These are phyloP conservation scores for Galerina marginata DNA, from an alignment of 768 basidiomycete species.

Conservation along the genomic window DNA sequence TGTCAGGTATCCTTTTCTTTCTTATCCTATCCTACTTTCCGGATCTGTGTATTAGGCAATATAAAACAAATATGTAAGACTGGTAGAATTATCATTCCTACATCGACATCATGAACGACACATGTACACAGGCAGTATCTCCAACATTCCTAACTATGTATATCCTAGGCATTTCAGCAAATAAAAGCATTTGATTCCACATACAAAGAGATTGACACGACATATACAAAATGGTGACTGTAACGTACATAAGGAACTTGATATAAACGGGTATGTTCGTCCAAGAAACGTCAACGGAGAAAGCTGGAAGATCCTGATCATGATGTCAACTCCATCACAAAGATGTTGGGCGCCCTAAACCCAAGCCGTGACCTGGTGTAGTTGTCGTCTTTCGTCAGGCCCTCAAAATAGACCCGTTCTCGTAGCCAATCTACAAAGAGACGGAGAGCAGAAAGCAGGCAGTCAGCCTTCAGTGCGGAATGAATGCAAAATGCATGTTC, in stretches of 20 bases:
- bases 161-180: too few relatives aligned
- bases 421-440: constrained; percentile 71
- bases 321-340: constrained; percentile 68
- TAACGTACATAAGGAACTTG: too few relatives aligned
- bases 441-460: background rate
- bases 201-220: too few relatives aligned
- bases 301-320: constrained; percentile 29
- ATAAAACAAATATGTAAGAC: too few relatives aligned
- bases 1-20: background rate
- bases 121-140: too few relatives aligned
- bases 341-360: constrained; percentile 80
- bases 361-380: constrained; percentile 70
- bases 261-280: too few relatives aligned
- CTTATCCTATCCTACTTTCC: background rate
- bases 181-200: too few relatives aligned
- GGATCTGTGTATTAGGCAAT: too few relatives aligned
- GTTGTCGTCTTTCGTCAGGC: constrained; percentile 59
- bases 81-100: too few relatives aligned
- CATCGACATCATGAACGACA: too few relatives aligned
- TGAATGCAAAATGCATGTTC: background rate
- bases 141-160: too few relatives aligned
- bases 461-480: background rate
- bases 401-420: constrained; percentile 75
- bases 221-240: background rate
- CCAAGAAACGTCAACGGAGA: background rate